A percentile compares a stretch with the other conserved stretches of the same genome.
Conservation (phyloP, 1,284 basidiomycete genomes). For the Polyporus tsugae region DNA sequence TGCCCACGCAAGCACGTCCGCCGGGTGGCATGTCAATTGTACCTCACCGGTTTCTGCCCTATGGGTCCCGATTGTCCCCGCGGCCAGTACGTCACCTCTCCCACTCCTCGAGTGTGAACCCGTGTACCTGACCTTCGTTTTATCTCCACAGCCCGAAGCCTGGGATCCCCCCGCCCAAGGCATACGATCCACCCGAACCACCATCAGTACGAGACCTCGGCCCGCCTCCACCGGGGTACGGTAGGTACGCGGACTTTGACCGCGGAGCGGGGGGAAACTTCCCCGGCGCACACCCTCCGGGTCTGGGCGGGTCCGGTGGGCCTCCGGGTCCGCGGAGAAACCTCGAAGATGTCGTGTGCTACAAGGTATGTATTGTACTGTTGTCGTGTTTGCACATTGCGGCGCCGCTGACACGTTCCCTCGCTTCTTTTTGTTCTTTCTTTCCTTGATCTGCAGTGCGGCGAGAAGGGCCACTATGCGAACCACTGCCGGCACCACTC, state of each 20-base stretch:
- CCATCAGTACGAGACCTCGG: slow-evolving; percentile 83
- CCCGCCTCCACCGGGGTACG: slow-evolving; percentile 92
- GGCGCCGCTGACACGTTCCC: slow-evolving; percentile 31
- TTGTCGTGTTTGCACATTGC: slow-evolving; percentile 5
- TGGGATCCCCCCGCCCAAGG: slow-evolving; percentile 71
- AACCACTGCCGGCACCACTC: slow-evolving; percentile 81
- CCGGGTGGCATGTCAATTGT: slow-evolving; percentile 89
- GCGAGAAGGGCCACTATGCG: slow-evolving; percentile 94
- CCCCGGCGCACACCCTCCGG: slow-evolving; percentile 46
- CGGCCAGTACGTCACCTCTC: slow-evolving; percentile 80
- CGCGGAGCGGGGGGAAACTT: slow-evolving; percentile 56
- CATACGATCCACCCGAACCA: slow-evolving; percentile 82
- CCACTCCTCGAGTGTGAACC: not conserved
- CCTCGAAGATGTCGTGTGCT: slow-evolving; percentile 88
- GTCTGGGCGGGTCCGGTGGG: slow-evolving; percentile 39
- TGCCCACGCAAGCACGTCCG: slow-evolving; percentile 96
- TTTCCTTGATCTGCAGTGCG: slow-evolving; percentile 61
- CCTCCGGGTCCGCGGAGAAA: slow-evolving; percentile 68
- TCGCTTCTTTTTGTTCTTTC: slow-evolving; percentile 3
- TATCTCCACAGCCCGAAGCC: slow-evolving; percentile 72
- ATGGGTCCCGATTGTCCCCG: slow-evolving; percentile 88
- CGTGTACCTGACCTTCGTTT: slow-evolving; percentile 27
- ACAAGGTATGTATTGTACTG: slow-evolving; percentile 69
- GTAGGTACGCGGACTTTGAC: slow-evolving; percentile 85
- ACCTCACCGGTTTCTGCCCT: slow-evolving; percentile 97